phyloP scores from a whole-genome alignment of 495 filamentous ascomycete species.

The Penicillium atrosanguineum region DNA sequence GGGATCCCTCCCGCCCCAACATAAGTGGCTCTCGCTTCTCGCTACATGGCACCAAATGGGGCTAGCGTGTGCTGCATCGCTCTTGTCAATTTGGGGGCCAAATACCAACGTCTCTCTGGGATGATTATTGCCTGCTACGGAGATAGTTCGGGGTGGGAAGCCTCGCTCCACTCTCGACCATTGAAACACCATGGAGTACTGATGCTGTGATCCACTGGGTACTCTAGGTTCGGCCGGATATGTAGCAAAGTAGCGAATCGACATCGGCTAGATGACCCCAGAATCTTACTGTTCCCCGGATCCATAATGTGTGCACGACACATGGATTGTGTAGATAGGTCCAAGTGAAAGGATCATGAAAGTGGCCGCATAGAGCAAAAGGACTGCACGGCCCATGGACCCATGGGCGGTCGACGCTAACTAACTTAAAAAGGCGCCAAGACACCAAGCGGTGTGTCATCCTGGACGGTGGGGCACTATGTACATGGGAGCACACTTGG shows the following conservation, averaged over 20 bases:
- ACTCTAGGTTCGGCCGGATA: neutral
- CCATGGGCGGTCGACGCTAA: conserved; percentile 8
- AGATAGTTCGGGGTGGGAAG: neutral
- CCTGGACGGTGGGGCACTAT: conserved; percentile 16
- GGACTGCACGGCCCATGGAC: conserved; percentile 19
- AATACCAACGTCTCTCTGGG: neutral
- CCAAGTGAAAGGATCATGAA: neutral
- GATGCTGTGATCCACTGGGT: neutral
- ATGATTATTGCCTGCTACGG: conserved; percentile 1
- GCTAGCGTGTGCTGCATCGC: conserved; percentile 10
- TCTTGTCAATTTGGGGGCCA: conserved; percentile 13
- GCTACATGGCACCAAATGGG: conserved; percentile 23
- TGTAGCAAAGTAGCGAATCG: neutral
- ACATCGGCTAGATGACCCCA: neutral
- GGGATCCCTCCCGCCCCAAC: neutral
- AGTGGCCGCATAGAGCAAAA: conserved; percentile 8
- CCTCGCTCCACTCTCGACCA: neutral
- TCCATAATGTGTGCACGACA: neutral
- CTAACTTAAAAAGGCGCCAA: conserved; percentile 18
- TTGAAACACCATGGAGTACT: neutral
- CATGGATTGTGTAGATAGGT: neutral
- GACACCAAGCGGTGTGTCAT: conserved; percentile 17
- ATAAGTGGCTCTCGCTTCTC: conserved; percentile 17
- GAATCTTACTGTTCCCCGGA: neutral
- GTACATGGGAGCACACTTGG: neutral